These are phyloP conservation scores for Fusarium sp. DNA, from an alignment of 2,329 filamentous ascomycete species.

Conservation along the genomic window DNA sequence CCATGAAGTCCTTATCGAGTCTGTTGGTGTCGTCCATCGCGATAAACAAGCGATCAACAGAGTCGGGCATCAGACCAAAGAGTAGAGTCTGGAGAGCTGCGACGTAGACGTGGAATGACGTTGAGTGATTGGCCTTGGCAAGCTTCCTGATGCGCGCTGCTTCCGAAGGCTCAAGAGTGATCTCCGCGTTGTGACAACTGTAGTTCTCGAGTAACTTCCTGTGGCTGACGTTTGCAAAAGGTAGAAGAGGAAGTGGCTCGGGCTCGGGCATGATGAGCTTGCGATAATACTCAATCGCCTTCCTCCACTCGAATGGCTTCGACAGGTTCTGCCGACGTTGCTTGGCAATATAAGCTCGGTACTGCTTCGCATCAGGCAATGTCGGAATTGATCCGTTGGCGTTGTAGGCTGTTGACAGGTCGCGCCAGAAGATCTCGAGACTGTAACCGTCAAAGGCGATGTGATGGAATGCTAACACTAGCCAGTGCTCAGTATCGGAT, in stretches of 20 bases:
- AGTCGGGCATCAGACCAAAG: background rate
- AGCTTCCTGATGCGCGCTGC: background rate
- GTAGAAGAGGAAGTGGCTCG: background rate
- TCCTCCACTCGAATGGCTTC: constrained; percentile 1
- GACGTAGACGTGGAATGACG: constrained; percentile 5
- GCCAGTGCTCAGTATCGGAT: background rate
- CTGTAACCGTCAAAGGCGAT: constrained; percentile 1
- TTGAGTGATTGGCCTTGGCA: background rate
- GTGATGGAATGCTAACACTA: background rate
- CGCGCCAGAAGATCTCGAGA: constrained; percentile 1
- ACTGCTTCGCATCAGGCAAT: background rate
- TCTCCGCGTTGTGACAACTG: background rate
- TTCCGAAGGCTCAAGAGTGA: background rate
- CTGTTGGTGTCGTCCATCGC: constrained; percentile 9
- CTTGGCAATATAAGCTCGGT: background rate
- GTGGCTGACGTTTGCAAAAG: background rate
- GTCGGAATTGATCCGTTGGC: background rate
- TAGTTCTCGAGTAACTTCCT: constrained; percentile 5
- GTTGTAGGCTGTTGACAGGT: background rate
- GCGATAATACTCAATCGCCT: background rate
- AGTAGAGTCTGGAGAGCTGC: constrained; percentile 1
- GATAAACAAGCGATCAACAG: background rate
- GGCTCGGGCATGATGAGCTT: background rate
- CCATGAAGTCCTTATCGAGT: background rate
- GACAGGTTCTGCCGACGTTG: background rate